Percentiles rank a stretch among this genome's conserved stretches.
Evolutionary conservation across 2,329 filamentous ascomycete species (phyloP).

Genomic region (Ceratocystis lukuohia): DNA sequence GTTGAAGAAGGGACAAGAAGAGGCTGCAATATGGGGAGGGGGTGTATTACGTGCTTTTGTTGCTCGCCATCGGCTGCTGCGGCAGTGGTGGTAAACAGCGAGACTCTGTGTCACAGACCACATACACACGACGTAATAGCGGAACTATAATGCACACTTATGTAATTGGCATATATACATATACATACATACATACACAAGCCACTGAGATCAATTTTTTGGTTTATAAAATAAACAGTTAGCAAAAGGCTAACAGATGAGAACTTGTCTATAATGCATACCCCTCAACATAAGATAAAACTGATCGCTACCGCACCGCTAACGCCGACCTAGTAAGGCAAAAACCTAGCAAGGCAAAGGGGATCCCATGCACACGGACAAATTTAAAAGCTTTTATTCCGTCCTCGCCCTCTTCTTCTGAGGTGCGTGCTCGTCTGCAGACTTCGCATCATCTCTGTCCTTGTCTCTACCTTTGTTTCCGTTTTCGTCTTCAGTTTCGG

Average conservation of each 20-base stretch:
- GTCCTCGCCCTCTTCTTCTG: conserved; percentile 6
- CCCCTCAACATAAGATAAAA: background rate
- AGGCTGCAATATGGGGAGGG: background rate
- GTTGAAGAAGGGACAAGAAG: conserved; percentile 25
- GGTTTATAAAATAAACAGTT: background rate
- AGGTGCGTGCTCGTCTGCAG: background rate
- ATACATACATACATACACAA: background rate
- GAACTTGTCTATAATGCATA: background rate
- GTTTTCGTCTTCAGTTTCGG: background rate
- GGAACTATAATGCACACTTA: background rate
- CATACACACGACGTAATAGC: background rate
- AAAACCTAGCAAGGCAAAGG: background rate
- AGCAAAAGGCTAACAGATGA: background rate
- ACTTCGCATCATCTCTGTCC: background rate
- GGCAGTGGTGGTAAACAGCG: background rate
- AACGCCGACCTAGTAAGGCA: background rate
- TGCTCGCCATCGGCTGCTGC: background rate
- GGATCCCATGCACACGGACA: background rate
- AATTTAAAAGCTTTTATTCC: conserved; percentile 7
- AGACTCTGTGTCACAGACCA: background rate
- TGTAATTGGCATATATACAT: background rate
- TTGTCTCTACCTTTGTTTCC: background rate
- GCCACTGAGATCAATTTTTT: background rate
- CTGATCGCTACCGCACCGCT: background rate
- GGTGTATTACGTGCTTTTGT: background rate